Base-by-base conservation (phyloP, 2,329 filamentous ascomycete genomes). In the Fusarium sp. region DNA sequence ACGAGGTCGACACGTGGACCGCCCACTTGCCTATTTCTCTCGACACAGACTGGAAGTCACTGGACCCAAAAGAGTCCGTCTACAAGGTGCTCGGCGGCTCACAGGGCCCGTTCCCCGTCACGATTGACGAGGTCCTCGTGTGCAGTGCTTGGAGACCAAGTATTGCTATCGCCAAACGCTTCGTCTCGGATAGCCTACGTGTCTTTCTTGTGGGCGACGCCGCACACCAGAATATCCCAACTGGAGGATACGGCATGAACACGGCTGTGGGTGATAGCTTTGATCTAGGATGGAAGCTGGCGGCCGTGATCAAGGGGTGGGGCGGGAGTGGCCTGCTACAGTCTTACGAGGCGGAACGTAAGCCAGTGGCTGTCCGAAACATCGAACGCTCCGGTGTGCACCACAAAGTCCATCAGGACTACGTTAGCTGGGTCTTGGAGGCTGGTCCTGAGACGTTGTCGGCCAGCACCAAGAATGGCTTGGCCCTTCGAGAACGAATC, bases 201-300 rank as follows among this genome's bases (percentile, higher is more conserved):
- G 80, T 85, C 1, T 75, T 81, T 11, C 66, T 82, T 2, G 77
- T 81, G 7, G 82, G 82, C 23, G 82, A 84, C 66, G 79, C 82
- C 6, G 82, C 82, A 9, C 82, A 84, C 48, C 79, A 81, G 6
- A 81, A 83, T 64, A 79, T 76, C 20, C 82, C 82, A 0, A 78
- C 76, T 18, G 82, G 82, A 9, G 82, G 82, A 0, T 81, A 84
- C 61, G 82, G 82, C 2, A 81, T 83, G 80, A 84, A 84, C 69
- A 82, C 79, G 1, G 81, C 80, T 2, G 80, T 83, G 4, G 80
- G 81, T 5, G 82, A 84, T 62, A 77, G 80, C 16, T 72, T 81
- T 32, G 81, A 83, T 59, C 64, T 84, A 1, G 82, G 76, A 5
- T 84, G 82, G 82, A 83, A 83, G 60, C 72, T 83, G 2, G 81